Percentiles rank a stretch among this genome's conserved stretches.
Evolutionary conservation across 495 filamentous ascomycete species (phyloP).

Genomic region (Mytilinidion resinicola): DNA sequence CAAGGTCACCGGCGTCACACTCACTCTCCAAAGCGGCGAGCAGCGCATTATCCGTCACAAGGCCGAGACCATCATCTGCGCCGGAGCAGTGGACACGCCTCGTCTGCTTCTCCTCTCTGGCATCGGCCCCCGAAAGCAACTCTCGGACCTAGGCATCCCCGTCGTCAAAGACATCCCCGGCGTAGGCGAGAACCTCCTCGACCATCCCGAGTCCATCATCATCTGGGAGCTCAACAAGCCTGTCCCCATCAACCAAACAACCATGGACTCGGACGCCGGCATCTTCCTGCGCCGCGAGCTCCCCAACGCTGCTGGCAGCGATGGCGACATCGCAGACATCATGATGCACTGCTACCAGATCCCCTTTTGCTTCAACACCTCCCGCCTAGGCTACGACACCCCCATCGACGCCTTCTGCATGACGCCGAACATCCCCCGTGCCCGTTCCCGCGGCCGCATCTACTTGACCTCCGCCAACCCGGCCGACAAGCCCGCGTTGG

Average conservation of each 20-base stretch:
- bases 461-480: conserved; percentile 68
- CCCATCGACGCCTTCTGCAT: conserved; percentile 81
- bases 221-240: conserved; percentile 78
- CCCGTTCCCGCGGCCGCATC: conserved; percentile 64
- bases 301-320: conserved; percentile 53
- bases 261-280: conserved; percentile 79
- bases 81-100: conserved; percentile 71
- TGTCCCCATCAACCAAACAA: conserved; percentile 68
- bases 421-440: conserved; percentile 83
- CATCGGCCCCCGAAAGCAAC: conserved; percentile 61
- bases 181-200: conserved; percentile 73
- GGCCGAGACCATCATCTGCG: conserved; percentile 69
- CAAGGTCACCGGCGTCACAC: conserved; percentile 59
- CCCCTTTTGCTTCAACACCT: conserved; percentile 56
- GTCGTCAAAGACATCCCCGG: conserved; percentile 66
- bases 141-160: conserved; percentile 57
- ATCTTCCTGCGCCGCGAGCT: conserved; percentile 72
- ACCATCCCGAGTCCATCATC: conserved; percentile 73
- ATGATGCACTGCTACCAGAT: conserved; percentile 96
- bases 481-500: conserved; percentile 67
- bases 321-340: conserved; percentile 66
- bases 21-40: conserved; percentile 60
- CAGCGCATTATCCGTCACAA: conserved; percentile 54
- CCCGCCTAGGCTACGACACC: conserved; percentile 63
- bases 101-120: conserved; percentile 70